A percentile compares a stretch with the other conserved stretches of the same genome.
Evolutionary conservation across 352 stramenopile genomes (phyloP).

Genomic region (Pythium myriotylum): DNA sequence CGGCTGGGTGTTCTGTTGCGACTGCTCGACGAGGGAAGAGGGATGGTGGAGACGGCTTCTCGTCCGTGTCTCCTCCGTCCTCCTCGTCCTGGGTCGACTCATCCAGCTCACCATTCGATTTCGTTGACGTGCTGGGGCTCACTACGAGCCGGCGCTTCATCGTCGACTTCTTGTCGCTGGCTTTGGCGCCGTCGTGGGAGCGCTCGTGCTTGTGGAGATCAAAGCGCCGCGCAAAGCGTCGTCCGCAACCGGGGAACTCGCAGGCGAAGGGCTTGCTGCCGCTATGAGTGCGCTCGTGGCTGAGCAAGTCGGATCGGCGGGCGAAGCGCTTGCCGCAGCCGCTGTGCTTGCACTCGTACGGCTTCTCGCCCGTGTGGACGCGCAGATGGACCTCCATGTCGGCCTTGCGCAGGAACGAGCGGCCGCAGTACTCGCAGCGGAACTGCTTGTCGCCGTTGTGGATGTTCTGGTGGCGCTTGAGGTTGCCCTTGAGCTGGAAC

Average conservation of each 20-base stretch:
- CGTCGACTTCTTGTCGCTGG: constrained; percentile 2
- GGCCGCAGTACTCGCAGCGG: constrained; percentile 36
- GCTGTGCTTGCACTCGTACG: constrained; percentile 34
- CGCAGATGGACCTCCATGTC: constrained; percentile 47
- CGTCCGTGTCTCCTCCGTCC: background rate
- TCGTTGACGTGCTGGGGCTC: background rate
- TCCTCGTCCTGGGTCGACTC: background rate
- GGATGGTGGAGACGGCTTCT: background rate
- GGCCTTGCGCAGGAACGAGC: constrained; percentile 49
- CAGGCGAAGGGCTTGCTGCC: constrained; percentile 48
- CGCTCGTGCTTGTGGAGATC: constrained; percentile 55
- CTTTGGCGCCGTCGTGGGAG: constrained; percentile 14
- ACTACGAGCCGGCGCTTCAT: constrained; percentile 23
- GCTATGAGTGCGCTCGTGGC: constrained; percentile 52
- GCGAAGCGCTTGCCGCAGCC: constrained; percentile 45
- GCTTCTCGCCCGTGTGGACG: constrained; percentile 57
- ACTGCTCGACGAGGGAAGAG: too few relatives aligned
- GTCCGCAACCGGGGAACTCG: constrained; percentile 31
- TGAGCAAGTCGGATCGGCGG: constrained; percentile 51
- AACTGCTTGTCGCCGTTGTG: constrained; percentile 39
- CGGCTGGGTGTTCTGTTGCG: background rate
- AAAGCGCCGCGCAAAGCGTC: constrained; percentile 35
- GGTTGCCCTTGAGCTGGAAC: constrained; percentile 44
- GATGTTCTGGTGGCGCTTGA: constrained; percentile 46
- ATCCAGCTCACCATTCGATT: background rate